Base-by-base conservation (phyloP, 2,329 filamentous ascomycete species). In the Cercospora brassicicola region DNA sequence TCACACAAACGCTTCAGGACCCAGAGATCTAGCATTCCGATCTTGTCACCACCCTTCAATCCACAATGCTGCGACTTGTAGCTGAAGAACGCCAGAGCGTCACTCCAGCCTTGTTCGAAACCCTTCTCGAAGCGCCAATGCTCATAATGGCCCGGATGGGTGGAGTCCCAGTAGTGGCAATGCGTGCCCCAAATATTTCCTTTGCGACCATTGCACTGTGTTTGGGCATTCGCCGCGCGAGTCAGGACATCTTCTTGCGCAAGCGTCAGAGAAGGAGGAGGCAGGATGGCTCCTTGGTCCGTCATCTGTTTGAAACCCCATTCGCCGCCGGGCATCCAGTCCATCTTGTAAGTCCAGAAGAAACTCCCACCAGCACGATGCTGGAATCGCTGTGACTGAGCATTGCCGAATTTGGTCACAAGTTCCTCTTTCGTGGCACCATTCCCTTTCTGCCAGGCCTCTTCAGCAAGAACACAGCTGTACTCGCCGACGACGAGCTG, bases 341-440 rank as follows among this genome's bases (percentile, higher is more conserved):
- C 82, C 85, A 88, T 88, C 64, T 86, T 86, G 73, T 81, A 85
- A 0, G 86, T 88, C 87, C 86, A 88, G 78, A 88, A 89, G 73
- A 84, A 87, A 33, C 80, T 81, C 1, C 86, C 87, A 2, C 83
- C 84, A 13, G 84, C 77, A 55, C 80, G 81, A n/a, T 81, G 73
- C 65, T 85, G 82, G 76, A 83, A 88, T 53, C 79, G 79, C 10
- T 79, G 73, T 28, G 79, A 82, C 72, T 88, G 82, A 1, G 80
- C 81, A 55, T 80, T 78, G 11, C 85, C 85, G 71, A 87, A 87
- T 23, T 81, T 76, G 2, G 73, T 75, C 0, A 81, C 79, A 6
- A 83, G 76, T 6, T 81, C 78, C 26, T 81, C 77, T 66, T 80
- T 80, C 3, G 78, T 65, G 18, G 69, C 65, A 4, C 73, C 77